These are phyloP conservation scores for Hamamelis virginiana DNA, from an alignment of 164 flowering plant species.

Conservation along the genomic window DNA sequence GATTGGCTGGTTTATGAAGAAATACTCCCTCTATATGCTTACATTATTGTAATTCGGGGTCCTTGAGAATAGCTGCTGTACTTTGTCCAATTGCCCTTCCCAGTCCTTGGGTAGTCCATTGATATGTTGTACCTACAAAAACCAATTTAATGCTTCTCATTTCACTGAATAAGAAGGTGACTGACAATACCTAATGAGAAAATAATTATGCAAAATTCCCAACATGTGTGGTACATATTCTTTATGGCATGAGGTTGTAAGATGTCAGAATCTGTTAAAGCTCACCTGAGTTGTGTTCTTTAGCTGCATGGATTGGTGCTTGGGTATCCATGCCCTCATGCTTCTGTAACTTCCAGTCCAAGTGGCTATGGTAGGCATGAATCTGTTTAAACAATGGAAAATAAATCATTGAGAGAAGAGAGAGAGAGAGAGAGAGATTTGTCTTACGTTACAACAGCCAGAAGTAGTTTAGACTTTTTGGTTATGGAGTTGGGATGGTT, in stretches of 20 bases:
- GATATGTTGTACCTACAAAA: conserved; percentile 54
- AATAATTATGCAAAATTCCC: background rate
- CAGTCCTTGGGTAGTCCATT: conserved; percentile 66
- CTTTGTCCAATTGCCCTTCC: conserved; percentile 54
- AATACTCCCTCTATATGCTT: conserved; percentile 4
- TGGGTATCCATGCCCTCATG: conserved; percentile 76
- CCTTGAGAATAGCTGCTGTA: conserved; percentile 71
- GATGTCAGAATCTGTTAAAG: background rate
- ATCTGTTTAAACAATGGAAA: conserved; percentile 36
- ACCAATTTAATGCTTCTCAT: too few species aligned
- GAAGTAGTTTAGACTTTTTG: conserved; percentile 47
- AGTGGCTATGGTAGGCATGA: conserved; percentile 70
- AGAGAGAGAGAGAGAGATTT: conserved; percentile 3
- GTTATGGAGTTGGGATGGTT: conserved; percentile 28
- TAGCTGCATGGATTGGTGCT: conserved; percentile 74
- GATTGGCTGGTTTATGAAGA: conserved; percentile 1
- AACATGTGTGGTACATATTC: conserved; percentile 1
- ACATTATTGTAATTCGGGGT: conserved; percentile 77
- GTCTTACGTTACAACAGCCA: conserved; percentile 59
- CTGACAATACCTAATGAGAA: background rate
- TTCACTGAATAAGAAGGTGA: background rate
- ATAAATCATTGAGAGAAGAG: background rate
- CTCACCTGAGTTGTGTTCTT: conserved; percentile 61
- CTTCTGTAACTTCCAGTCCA: conserved; percentile 84
- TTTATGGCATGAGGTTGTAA: background rate